Conservation (phyloP, 1,139 yeast species). For the Blastobotrys apis region DNA sequence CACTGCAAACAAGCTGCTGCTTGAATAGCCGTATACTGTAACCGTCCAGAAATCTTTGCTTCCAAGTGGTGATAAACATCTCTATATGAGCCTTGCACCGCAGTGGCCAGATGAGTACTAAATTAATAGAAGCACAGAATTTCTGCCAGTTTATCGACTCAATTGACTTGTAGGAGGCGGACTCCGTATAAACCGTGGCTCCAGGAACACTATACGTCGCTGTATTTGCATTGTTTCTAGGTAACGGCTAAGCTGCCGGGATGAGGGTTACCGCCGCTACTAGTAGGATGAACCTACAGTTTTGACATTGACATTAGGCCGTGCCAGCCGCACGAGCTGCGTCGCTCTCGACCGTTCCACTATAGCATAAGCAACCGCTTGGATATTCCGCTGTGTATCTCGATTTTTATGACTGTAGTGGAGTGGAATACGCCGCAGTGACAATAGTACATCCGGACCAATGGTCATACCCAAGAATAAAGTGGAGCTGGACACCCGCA, state of each 20-base stretch:
- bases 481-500: too few relatives aligned
- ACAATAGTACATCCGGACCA: too few relatives aligned
- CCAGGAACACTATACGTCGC: constrained; percentile 2
- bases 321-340: constrained; percentile 2
- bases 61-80: constrained; percentile 5
- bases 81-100: constrained; percentile 4
- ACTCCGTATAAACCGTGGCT: constrained; percentile 2
- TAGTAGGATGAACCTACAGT: constrained; percentile 1
- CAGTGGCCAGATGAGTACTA: constrained; percentile 5
- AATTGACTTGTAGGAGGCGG: neutral
- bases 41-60: neutral
- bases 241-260: neutral
- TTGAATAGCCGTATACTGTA: neutral
- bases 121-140: constrained; percentile 1
- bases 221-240: constrained; percentile 1
- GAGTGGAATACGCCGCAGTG: too few relatives aligned
- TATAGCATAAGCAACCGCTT: constrained; percentile 28
- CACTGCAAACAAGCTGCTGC: neutral
- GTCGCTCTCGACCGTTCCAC: neutral
- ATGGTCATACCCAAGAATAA: too few relatives aligned
- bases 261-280: neutral
- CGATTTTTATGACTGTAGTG: too few relatives aligned
- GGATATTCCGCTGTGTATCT: too few relatives aligned
- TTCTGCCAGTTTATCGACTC: constrained; percentile 4
- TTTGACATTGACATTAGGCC: neutral